These are phyloP conservation scores for Harringtonia aguacate DNA, from an alignment of 2,329 filamentous ascomycete genomes.

Conservation along the genomic window DNA sequence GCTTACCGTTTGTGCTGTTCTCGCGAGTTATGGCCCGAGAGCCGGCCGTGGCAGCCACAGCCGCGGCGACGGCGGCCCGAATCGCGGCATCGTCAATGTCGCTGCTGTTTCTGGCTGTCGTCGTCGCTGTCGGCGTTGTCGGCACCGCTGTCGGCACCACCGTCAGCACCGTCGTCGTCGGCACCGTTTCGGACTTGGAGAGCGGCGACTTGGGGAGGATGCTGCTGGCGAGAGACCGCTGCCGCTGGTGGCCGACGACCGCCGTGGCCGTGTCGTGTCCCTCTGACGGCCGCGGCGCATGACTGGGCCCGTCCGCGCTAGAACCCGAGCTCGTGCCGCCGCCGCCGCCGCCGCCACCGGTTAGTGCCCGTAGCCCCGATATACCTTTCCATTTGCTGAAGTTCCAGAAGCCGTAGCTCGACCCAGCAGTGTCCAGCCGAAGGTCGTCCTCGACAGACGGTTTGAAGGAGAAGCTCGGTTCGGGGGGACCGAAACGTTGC, in stretches of 20 bases:
- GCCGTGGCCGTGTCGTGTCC: not conserved
- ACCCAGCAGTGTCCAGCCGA: conserved; percentile 26
- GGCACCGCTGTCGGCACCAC: not conserved
- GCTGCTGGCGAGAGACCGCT: conserved; percentile 11
- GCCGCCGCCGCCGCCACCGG: conserved; percentile 5
- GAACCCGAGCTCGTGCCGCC: not conserved
- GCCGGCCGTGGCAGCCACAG: too few relatives aligned
- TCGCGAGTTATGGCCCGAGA: too few relatives aligned
- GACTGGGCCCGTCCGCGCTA: not conserved
- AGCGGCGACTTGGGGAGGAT: conserved; percentile 10
- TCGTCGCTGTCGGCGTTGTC: not conserved
- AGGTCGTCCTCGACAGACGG: conserved; percentile 26
- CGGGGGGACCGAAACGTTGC: conserved; percentile 29
- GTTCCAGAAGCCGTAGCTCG: conserved; percentile 46
- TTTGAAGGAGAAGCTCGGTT: conserved; percentile 42
- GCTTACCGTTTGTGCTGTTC: too few relatives aligned
- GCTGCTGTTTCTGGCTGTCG: not conserved
- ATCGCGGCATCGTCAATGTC: too few relatives aligned
- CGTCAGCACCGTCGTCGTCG: not conserved
- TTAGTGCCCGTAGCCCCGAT: conserved; percentile 20
- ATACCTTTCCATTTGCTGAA: conserved; percentile 40
- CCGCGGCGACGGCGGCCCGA: too few relatives aligned
- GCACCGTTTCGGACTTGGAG: not conserved
- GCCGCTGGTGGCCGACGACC: not conserved
- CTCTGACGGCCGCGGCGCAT: not conserved